Evolutionary conservation across 2,329 filamentous ascomycete species (phyloP).

Genomic region (Fusarium compactum): DNA sequence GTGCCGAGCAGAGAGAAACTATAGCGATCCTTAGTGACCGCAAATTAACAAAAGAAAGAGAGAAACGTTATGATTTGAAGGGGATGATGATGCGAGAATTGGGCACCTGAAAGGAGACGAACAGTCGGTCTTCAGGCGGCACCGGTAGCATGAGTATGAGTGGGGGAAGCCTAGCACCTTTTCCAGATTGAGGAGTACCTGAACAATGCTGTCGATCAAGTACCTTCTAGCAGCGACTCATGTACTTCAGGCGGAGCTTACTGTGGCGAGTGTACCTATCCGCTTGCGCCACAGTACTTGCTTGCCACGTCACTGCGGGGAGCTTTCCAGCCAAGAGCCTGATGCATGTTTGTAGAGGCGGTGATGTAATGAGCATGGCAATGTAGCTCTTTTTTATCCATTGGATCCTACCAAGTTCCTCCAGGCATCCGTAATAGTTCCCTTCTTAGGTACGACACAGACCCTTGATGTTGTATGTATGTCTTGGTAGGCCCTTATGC

Average conservation of each 20-base stretch:
- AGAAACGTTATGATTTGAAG: constrained; percentile 20
- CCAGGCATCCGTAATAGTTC: background rate
- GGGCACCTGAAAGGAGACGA: constrained; percentile 40
- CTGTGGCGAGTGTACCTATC: background rate
- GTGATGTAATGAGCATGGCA: constrained; percentile 43
- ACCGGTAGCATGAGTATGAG: constrained; percentile 12
- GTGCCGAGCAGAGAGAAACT: background rate
- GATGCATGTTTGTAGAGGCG: background rate
- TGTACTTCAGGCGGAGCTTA: background rate
- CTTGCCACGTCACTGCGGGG: constrained; percentile 33
- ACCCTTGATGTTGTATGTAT: background rate
- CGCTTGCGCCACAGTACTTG: constrained; percentile 3
- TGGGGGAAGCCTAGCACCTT: constrained; percentile 33
- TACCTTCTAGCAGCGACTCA: background rate
- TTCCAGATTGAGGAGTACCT: constrained; percentile 26
- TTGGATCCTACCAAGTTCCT: background rate
- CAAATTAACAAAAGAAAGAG: background rate
- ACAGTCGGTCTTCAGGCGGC: constrained; percentile 29
- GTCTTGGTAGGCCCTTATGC: background rate
- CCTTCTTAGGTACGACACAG: background rate
- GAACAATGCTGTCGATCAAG: constrained; percentile 14
- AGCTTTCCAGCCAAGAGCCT: constrained; percentile 26
- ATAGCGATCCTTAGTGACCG: background rate
- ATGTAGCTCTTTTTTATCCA: constrained; percentile 22
- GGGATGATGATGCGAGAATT: constrained; percentile 47